Evolutionary conservation across 2,329 filamentous ascomycete genomes (phyloP), one percentile per base, ranked within the genome.

Genomic region (Calonectria pseudoturangicola): DNA sequence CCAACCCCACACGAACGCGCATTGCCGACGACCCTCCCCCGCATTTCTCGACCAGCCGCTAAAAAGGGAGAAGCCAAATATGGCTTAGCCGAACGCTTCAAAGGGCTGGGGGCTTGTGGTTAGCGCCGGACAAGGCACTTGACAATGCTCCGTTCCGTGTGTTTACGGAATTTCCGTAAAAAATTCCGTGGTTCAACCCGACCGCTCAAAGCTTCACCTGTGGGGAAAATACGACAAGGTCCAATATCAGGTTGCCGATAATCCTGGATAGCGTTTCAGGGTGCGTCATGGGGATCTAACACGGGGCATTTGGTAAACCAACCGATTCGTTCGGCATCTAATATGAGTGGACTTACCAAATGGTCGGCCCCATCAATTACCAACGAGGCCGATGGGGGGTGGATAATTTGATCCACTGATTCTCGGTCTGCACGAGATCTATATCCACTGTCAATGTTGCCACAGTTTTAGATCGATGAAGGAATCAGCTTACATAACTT

Each of bases 211-310:
- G 62, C 21, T 64, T 65, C 27, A 28, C 30, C 25, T 51, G 62
- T 12, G 62, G 45, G 28, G 62, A 36, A 65, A 50, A 50, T 48
- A 45, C 43, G 62, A 47, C 9, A 25, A 50, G n/a, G n/a, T 51
- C 62, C 3, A 27, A 18, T 9, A 65, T 65, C 28, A 65, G 18
- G 8, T 51, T 39, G 30, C 45, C 62, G 36, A 69, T 48, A 12
- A 47, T 28, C 28, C n/a, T 27, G 18, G 45, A 39, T 21, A 69
- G 43, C 21, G 36, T 28, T 12, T 56, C 56, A 4, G 67, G 67
- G 21, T 69, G 67, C 15, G 67, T 69, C 67, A 69, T 69, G 21
- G 67, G 67, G 15, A 69, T 47, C 58, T 69, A 36, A 16, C 28
- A 39, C 15, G 28, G 21, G 13, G 3, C 18, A 45, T 4, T 43